Evolutionary conservation across 1,139 yeast genomes (phyloP).

Genomic region (Kodamaea ohmeri): DNA sequence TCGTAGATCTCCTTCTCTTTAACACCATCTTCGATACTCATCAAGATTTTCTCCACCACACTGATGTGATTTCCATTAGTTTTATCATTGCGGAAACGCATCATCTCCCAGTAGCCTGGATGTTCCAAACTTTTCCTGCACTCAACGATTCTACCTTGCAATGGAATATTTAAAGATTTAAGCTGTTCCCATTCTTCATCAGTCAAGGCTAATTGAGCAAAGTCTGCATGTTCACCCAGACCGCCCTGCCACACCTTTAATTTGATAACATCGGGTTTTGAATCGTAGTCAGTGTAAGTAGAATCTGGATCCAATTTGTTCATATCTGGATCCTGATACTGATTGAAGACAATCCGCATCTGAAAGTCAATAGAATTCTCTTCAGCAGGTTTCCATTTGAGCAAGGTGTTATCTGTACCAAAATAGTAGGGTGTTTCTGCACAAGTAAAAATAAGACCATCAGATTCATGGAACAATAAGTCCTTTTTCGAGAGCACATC

Average conservation of each 20-base stretch:
- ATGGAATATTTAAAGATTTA: conserved; percentile 69
- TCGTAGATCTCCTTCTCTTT: conserved; percentile 68
- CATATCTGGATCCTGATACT: conserved; percentile 64
- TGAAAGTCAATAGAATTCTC: conserved; percentile 92
- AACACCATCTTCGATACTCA: conserved; percentile 85
- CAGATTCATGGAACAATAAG: conserved; percentile 80
- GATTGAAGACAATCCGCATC: conserved; percentile 63
- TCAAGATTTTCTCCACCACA: conserved; percentile 77
- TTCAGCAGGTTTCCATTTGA: conserved; percentile 97
- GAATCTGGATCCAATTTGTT: conserved; percentile 72
- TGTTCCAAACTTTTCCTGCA: conserved; percentile 57
- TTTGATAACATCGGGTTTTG: conserved; percentile 61
- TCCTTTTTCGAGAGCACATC: conserved; percentile 75
- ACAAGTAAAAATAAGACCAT: conserved; percentile 92
- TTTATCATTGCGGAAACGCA: conserved; percentile 92
- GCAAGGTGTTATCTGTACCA: conserved; percentile 78
- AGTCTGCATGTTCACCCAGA: conserved; percentile 55
- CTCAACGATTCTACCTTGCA: conserved; percentile 89
- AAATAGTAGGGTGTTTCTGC: conserved; percentile 81
- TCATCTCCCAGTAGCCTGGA: conserved; percentile 71
- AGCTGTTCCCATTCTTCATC: conserved; percentile 82
- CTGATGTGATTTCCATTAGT: conserved; percentile 78
- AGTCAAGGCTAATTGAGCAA: conserved; percentile 57
- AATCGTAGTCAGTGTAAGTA: conserved; percentile 77
- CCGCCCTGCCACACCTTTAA: conserved; percentile 83